Base-by-base conservation (phyloP, 352 stramenopile genomes). In the Phytophthora ramorum region DNA sequence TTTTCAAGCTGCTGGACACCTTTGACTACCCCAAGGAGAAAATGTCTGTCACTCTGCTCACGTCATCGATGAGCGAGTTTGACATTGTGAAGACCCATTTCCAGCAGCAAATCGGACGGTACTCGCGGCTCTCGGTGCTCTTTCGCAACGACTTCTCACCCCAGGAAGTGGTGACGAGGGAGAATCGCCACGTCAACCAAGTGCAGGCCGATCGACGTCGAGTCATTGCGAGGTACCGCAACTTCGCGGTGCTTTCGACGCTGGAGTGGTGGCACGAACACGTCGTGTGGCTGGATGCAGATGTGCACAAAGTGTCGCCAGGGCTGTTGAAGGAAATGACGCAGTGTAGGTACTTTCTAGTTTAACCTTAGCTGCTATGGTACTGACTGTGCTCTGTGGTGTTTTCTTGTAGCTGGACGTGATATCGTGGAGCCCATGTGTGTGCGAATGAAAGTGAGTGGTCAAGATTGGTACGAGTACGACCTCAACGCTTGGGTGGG, bases 211-310 rank as follows among this genome's bases (percentile, higher is more conserved):
- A 59, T 45, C 65, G 75, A 0, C 62, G 75, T 1, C 62, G 72
- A n/a, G 71, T 73, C 34, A 46, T 83, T n/a, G 75, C 75, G 9
- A 67, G 75, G 7, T 79, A 83, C 38, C 69, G 75, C 46, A 80
- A 83, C 52, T 76, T 68, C 24, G 65, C 67, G n/a, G 37, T 83
- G 17, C 49, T 73, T 1, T 69, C 65, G 38, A 71, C 68, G n/a
- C 47, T 83, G 13, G 58, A 75, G 40, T 19, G 51, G 38, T 81
- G 69, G 72, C 72, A 81, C 40, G 48, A 73, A 35, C 66, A 78
- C 20, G 65, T 83, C 2, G 35, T 83, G 41, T 83, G 71, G 69
- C 35, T 84, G 4, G 76, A 81, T 48, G 58, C 61, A 9, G 71
- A 81, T 37, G 57, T 83, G 7, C 26, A 73, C 50, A 55, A 60